Conservation (phyloP, 805 yeast species). For the Candida adriatica region DNA sequence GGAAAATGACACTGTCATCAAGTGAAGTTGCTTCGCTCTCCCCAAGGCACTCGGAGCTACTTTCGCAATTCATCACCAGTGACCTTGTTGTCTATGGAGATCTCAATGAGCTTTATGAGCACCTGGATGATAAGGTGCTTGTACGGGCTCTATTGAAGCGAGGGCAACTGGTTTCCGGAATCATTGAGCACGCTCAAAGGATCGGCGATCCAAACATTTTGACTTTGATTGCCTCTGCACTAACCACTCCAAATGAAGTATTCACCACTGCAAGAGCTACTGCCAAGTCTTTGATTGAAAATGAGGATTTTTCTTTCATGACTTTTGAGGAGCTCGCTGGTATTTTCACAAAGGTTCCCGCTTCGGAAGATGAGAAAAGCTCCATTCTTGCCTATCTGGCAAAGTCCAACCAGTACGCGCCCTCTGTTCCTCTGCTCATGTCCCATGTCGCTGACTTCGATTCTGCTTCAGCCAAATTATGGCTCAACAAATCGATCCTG, state of each 20-base stretch:
- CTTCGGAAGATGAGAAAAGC: conserved; percentile 19
- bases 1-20: conserved; percentile 14
- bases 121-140: too few species aligned
- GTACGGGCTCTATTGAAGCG: too few species aligned
- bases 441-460: conserved; percentile 3
- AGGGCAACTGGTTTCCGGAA: too few species aligned
- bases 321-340: conserved; percentile 25
- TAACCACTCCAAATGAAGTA: too few species aligned
- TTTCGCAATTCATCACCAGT: conserved; percentile 8
- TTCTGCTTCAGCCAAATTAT: conserved; percentile 26
- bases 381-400: conserved; percentile 23
- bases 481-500: conserved; percentile 54
- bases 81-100: conserved; percentile 17
- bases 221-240: conserved; percentile 2
- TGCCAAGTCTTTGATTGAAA: conserved; percentile 16
- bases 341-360: conserved; percentile 16
- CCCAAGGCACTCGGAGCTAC: background rate
- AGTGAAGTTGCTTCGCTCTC: conserved; percentile 1
- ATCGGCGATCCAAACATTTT: too few species aligned
- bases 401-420: conserved; percentile 26
- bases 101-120: conserved; percentile 3
- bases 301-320: conserved; percentile 26
- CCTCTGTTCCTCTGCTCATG: conserved; percentile 24
- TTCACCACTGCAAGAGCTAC: conserved; percentile 4
- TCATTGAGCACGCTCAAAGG: too few species aligned